Evolutionary conservation across 345 rosid genomes (phyloP), one percentile per base, ranked within the genome.

Genomic region (Salix exigua): DNA sequence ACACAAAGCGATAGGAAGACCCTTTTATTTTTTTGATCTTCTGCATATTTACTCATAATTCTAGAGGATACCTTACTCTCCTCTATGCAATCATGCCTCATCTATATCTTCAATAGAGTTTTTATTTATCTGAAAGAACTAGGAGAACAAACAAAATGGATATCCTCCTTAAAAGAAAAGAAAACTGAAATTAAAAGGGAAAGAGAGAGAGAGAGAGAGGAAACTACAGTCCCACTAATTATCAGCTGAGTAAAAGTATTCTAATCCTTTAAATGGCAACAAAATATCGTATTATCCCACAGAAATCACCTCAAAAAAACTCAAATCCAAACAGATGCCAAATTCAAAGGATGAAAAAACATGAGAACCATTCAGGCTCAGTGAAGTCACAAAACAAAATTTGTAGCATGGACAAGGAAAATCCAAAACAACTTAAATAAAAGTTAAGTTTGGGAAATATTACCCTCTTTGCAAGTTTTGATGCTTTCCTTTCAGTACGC

Each of bases 401-500:
- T 28, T 55, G 37, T 40, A 21, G 44, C 66, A 3, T 31, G 1
- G n/a, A 23, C 70, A 72, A 68, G 48, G 62, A 23, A 38, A 25
- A 68, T 50, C 11, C 26, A n/a, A 37, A 62, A 44, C 12, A 60
- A 51, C 14, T 63, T 2, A 8, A 4, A 61, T 4, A 31, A 61
- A 77, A 51, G 23, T 62, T 5, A 69, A 77, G 73, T 67, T 58
- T 19, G 53, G 74, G 68, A 80, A 72, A 21, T 53, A 80, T 82
- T 94, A 96, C 99, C 94, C 99, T 85, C 83, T 92, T 96, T 79
- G 98, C 97, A 82, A 91, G 99, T 75, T 88, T 90, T 66, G 86
- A 89, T 73, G 96, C 97, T 87, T 87, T 92, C 82, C 94, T 81
- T 70, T 84, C 92, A 50, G 79, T 76, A 78, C 88, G 85, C 88